A percentile compares a stretch with the other conserved stretches of the same genome.
phyloP scores from a whole-genome alignment of 495 filamentous ascomycete genomes.

The Terfezia boudieri region DNA sequence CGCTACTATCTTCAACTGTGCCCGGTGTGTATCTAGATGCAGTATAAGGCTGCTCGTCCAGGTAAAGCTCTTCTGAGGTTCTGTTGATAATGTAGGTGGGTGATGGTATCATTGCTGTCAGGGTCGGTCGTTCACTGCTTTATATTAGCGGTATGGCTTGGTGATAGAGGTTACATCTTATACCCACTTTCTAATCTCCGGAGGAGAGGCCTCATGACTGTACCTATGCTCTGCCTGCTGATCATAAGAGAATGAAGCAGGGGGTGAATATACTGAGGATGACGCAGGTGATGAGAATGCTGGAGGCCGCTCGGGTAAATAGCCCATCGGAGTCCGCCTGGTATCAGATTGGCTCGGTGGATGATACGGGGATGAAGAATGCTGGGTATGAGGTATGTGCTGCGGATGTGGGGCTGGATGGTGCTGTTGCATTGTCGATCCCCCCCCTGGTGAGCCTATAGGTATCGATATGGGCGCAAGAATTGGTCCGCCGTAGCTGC shows the following conservation, averaged over 20 bases:
- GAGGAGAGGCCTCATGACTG: slow-evolving; percentile 9
- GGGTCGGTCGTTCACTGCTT: slow-evolving; percentile 9
- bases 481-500: slow-evolving; percentile 11
- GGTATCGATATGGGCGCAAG: slow-evolving; percentile 14
- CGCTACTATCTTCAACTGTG: slow-evolving; percentile 10
- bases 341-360: slow-evolving; percentile 5
- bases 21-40: slow-evolving; percentile 7
- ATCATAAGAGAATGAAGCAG: background rate
- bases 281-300: slow-evolving; percentile 9
- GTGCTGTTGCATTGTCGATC: slow-evolving; percentile 12
- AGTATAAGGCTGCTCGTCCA: slow-evolving; percentile 6
- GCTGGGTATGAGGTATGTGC: slow-evolving; percentile 7
- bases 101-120: slow-evolving; percentile 15
- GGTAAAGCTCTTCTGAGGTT: slow-evolving; percentile 7
- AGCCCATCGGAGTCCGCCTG: background rate
- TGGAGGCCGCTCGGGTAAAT: slow-evolving; percentile 2
- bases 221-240: slow-evolving; percentile 1
- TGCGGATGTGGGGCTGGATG: slow-evolving; percentile 8
- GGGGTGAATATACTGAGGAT: background rate
- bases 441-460: slow-evolving; percentile 4
- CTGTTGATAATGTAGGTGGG: slow-evolving; percentile 15
- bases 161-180: background rate
- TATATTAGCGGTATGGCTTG: background rate
- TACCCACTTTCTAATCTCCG: slow-evolving; percentile 12
- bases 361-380: slow-evolving; percentile 9